Evolutionary conservation across 352 stramenopile genomes (phyloP).

Genomic region (Phytophthora idaei): DNA sequence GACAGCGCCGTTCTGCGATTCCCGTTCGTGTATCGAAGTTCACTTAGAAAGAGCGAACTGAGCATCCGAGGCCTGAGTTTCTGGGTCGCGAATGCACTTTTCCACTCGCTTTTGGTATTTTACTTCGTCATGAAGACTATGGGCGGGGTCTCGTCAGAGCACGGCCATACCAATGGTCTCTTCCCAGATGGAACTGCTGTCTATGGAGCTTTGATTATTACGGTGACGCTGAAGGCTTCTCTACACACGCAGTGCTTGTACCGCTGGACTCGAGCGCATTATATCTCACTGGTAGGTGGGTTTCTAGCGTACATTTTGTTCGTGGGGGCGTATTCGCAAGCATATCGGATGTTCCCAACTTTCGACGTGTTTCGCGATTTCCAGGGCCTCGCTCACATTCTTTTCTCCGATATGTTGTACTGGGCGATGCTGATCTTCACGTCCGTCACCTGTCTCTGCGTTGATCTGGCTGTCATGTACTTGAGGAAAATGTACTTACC

Average conservation of each 20-base stretch:
- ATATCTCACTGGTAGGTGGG: constrained; percentile 70
- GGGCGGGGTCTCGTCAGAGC: constrained; percentile 38
- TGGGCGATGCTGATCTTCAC: constrained; percentile 75
- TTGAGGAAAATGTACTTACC: constrained; percentile 86
- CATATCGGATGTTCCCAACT: constrained; percentile 58
- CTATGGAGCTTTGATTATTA: constrained; percentile 82
- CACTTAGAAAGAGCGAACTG: constrained; percentile 61
- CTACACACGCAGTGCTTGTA: constrained; percentile 80
- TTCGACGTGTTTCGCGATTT: constrained; percentile 85
- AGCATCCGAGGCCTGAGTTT: constrained; percentile 61
- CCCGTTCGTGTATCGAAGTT: constrained; percentile 83
- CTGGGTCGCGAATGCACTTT: constrained; percentile 77
- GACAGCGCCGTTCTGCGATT: constrained; percentile 72
- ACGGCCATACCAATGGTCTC: constrained; percentile 61
- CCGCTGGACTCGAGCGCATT: constrained; percentile 77
- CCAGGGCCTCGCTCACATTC: constrained; percentile 56
- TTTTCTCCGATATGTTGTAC: constrained; percentile 62
- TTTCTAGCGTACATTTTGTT: constrained; percentile 76
- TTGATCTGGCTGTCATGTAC: constrained; percentile 76
- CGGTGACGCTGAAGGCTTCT: constrained; percentile 72
- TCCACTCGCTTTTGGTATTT: constrained; percentile 78
- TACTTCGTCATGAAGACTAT: constrained; percentile 64
- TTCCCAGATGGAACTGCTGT: constrained; percentile 79
- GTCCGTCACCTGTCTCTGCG: constrained; percentile 59
- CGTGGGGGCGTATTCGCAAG: constrained; percentile 69